Evolutionary conservation across 306 rosid species (phyloP).

Genomic region (Fragaria ananassa): DNA sequence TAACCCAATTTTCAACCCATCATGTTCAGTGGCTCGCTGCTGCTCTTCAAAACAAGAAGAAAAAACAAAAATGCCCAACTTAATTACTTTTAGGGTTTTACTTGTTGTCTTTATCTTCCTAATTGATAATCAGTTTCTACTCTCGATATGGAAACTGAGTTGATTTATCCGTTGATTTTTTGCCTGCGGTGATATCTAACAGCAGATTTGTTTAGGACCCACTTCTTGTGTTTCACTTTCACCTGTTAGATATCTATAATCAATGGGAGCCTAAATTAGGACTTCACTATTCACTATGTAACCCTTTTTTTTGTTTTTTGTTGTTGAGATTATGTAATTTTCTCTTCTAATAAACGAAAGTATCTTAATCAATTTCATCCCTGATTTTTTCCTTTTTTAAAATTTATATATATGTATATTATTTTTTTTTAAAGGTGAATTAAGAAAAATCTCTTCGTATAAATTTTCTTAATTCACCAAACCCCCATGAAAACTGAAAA

Average conservation of each 20-base stretch:
- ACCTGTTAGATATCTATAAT: too few relatives aligned
- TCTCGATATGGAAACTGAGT: constrained; percentile 4
- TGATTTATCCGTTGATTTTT: constrained; percentile 13
- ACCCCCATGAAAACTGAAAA: background rate
- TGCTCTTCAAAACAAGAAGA: background rate
- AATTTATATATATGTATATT: too few relatives aligned
- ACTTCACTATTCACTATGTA: too few relatives aligned
- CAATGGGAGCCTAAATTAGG: too few relatives aligned
- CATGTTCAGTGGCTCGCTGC: background rate
- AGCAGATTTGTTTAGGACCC: constrained; percentile 42
- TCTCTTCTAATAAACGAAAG: too few relatives aligned
- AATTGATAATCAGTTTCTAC: background rate
- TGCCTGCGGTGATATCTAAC: constrained; percentile 27
- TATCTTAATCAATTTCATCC: too few relatives aligned
- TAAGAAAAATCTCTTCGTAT: too few relatives aligned
- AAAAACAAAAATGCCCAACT: background rate
- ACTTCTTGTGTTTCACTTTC: constrained; percentile 13
- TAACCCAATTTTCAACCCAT: background rate
- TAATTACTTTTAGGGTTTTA: background rate
- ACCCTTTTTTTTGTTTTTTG: too few relatives aligned
- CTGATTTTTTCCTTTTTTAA: too few relatives aligned
- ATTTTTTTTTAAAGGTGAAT: too few relatives aligned
- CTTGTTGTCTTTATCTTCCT: background rate
- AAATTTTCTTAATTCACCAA: too few relatives aligned
- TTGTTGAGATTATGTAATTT: too few relatives aligned